phyloP scores from a whole-genome alignment of 2,329 filamentous ascomycete species.

The Ascocoryne sarcoides region DNA sequence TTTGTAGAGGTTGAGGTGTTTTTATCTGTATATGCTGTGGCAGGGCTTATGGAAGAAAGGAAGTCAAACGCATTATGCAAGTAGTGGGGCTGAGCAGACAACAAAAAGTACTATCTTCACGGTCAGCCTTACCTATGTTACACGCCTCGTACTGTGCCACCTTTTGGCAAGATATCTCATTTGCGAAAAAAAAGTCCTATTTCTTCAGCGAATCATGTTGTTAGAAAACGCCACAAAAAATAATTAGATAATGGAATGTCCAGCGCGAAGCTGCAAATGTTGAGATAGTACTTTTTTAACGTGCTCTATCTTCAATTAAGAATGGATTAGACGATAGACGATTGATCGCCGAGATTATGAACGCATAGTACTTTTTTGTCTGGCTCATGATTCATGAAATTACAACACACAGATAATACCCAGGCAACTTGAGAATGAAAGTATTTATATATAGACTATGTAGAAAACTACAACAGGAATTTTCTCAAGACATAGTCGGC shows the following conservation, averaged over 20 bases:
- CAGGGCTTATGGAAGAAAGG: neutral
- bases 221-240: slow-evolving; percentile 3
- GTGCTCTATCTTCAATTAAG: neutral
- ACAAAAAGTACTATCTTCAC: slow-evolving; percentile 9
- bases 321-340: neutral
- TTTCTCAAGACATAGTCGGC: slow-evolving; percentile 1
- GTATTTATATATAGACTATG: slow-evolving; percentile 2
- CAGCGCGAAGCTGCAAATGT: slow-evolving; percentile 1
- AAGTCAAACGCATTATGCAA: slow-evolving; percentile 2
- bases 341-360: slow-evolving; percentile 1
- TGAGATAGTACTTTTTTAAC: slow-evolving; percentile 7
- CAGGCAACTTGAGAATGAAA: neutral
- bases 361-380: slow-evolving; percentile 5
- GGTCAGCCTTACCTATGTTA: too few species aligned
- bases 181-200: slow-evolving; percentile 5
- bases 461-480: neutral
- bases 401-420: slow-evolving; percentile 1
- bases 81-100: slow-evolving; percentile 2
- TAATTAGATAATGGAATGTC: slow-evolving; percentile 1
- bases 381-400: neutral
- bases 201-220: slow-evolving; percentile 4
- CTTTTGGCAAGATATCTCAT: slow-evolving; percentile 4
- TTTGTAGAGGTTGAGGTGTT: slow-evolving; percentile 2
- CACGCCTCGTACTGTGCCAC: slow-evolving; percentile 2
- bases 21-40: slow-evolving; percentile 1